Base-by-base conservation (phyloP, 306 rosid genomes). In the Begonia peltatifolia region DNA sequence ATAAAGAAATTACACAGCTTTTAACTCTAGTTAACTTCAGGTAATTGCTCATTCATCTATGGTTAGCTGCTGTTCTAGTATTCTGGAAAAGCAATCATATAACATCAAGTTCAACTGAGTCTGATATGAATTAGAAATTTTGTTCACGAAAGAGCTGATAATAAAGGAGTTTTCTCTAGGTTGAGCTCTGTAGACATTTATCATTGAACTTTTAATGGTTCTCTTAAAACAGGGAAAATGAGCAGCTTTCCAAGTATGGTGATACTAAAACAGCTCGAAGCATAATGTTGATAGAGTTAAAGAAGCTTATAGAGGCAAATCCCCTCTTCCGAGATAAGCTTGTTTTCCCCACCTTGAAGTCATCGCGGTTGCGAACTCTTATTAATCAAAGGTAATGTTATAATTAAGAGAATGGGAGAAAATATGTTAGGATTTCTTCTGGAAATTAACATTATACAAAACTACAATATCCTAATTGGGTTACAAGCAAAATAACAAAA, bases 1-100 rank as follows among this genome's bases (percentile, higher is more conserved):
- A 76, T 74, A 79, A 83, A 73, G 96, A 87, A 67, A 79, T 87
- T 60, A 87, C 96, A 5, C 94, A 81, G 72, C 87, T 87, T 42
- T 54, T 87, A 66, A 76, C 94, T 48, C 87, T 87, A 10, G 60
- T 18, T 17, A 79, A 87, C 77, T 81, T 87, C 81, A 81, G 96
- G 96, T 87, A 83, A 71, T 51, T 49, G 66, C 13, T 58, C 46
- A 58, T 46, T 56, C 42, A 16, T 50, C 13, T 44, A n/a, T 10
- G 14, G 14, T 44, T 44, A 0, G 14, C 12, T 44, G 13, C 4
- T 46, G 46, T 59, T 13, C 59, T 23, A 48, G 30, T 4, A 51
- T 38, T 50, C 9, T 36, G 48, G 12, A 44, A 44, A 44, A 44
- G 13, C 48, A 2, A 10, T 11, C 14, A 44, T 44, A 44, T 3